Conservation (phyloP, 768 basidiomycete species). For the Lentinula aciculospora region DNA sequence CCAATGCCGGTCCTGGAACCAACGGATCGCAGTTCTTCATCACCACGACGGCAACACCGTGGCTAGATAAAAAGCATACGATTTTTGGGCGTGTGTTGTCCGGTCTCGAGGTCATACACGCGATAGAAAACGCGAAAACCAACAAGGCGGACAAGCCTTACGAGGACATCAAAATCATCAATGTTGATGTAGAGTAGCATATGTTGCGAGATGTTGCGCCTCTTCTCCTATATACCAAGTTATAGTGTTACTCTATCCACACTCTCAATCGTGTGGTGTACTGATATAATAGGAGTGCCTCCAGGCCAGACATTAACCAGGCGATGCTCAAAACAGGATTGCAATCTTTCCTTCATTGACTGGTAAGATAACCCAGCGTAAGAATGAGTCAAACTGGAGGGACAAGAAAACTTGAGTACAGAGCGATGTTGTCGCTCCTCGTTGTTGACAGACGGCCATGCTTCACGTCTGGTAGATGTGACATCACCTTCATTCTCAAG, state of each 20-base stretch:
- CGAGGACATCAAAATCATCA: slow-evolving; percentile 90
- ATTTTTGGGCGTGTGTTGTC: slow-evolving; percentile 88
- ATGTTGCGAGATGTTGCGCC: too few species aligned
- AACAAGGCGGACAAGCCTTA: slow-evolving; percentile 85
- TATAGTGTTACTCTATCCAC: slow-evolving; percentile 45
- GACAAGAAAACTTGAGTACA: slow-evolving; percentile 57
- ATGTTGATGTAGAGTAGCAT: slow-evolving; percentile 62
- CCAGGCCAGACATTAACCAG: slow-evolving; percentile 18
- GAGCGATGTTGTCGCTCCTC: slow-evolving; percentile 21
- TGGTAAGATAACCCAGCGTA: slow-evolving; percentile 17
- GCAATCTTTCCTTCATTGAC: slow-evolving; percentile 24
- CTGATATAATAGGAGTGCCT: slow-evolving; percentile 9
- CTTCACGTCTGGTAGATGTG: neutral
- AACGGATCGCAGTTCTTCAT: slow-evolving; percentile 99
- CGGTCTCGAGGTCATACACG: slow-evolving; percentile 85
- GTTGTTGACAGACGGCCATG: neutral
- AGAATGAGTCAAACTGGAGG: slow-evolving; percentile 22
- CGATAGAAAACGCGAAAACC: slow-evolving; percentile 86
- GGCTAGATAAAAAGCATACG: slow-evolving; percentile 89
- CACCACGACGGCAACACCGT: slow-evolving; percentile 90
- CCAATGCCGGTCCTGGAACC: slow-evolving; percentile 83
- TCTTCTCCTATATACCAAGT: neutral
- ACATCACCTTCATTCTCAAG: neutral
- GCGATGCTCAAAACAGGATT: slow-evolving; percentile 26
- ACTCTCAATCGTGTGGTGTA: slow-evolving; percentile 29